These are phyloP conservation scores for Lepidium campestre DNA, from an alignment of 441 rosid genomes.

Conservation along the genomic window DNA sequence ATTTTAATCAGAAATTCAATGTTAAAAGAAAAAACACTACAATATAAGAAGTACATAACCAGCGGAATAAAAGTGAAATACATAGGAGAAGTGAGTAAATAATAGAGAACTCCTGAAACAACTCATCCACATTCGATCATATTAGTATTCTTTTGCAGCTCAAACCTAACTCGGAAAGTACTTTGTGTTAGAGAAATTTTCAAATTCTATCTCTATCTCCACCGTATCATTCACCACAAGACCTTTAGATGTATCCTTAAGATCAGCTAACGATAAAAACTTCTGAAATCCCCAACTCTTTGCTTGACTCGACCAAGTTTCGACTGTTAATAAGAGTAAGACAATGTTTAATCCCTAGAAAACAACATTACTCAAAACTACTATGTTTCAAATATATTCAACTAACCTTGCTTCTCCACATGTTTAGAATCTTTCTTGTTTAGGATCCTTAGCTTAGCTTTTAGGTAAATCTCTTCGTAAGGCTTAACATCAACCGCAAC, in stretches of 20 bases:
- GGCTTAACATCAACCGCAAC: neutral
- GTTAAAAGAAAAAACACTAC: no score
- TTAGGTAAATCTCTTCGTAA: neutral
- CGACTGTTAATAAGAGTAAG: neutral
- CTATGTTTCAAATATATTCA: neutral
- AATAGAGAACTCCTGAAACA: no score
- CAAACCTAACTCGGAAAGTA: neutral
- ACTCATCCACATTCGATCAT: no score
- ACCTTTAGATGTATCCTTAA: neutral
- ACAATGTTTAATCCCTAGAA: neutral
- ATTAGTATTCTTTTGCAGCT: no score
- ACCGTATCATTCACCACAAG: neutral
- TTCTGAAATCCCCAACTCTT: conserved; percentile 10
- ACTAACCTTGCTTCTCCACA: neutral
- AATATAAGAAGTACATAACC: no score
- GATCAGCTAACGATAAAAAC: conserved; percentile 3
- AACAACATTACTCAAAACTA: neutral
- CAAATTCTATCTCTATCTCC: conserved; percentile 1
- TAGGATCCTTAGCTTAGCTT: neutral
- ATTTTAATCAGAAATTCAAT: no score
- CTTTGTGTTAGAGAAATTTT: neutral
- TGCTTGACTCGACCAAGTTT: neutral
- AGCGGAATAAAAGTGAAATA: no score
- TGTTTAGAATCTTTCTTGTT: neutral
- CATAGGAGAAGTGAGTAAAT: no score